Conservation (phyloP, 805 yeast genomes). For the Starmerella apis region DNA sequence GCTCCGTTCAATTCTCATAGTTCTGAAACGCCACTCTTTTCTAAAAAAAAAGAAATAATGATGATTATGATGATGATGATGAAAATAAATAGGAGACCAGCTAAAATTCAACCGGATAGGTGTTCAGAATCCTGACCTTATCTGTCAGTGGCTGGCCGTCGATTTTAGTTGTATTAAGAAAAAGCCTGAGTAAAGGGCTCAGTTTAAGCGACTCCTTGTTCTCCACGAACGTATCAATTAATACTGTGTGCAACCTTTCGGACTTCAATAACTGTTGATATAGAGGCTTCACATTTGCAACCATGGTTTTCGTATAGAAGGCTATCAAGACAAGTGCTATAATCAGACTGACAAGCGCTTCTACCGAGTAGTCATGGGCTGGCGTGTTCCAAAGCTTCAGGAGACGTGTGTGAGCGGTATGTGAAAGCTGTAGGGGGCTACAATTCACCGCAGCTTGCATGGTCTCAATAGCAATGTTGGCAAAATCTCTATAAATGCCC, state of each 20-base stretch:
- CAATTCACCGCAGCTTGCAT: background rate
- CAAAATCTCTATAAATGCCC: background rate
- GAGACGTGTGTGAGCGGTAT: background rate
- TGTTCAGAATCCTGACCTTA: conserved; percentile 1
- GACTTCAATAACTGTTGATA: background rate
- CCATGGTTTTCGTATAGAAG: background rate
- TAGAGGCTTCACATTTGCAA: background rate
- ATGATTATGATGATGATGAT: too few relatives aligned
- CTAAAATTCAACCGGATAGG: conserved; percentile 4
- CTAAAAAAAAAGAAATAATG: too few relatives aligned
- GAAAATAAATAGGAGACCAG: too few relatives aligned
- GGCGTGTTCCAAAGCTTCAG: background rate
- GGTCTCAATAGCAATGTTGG: background rate
- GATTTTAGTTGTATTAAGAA: background rate
- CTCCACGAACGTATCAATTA: background rate
- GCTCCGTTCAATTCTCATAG: too few relatives aligned
- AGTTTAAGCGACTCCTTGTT: background rate
- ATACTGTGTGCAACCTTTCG: background rate
- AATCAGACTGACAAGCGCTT: background rate
- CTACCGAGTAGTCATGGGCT: background rate
- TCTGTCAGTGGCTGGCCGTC: background rate
- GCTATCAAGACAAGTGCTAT: background rate
- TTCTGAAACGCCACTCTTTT: too few relatives aligned
- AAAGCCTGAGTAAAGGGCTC: background rate
- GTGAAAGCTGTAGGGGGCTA: background rate